Conservation (phyloP, 352 stramenopile species). For the Saprolegnia parasitica region DNA sequence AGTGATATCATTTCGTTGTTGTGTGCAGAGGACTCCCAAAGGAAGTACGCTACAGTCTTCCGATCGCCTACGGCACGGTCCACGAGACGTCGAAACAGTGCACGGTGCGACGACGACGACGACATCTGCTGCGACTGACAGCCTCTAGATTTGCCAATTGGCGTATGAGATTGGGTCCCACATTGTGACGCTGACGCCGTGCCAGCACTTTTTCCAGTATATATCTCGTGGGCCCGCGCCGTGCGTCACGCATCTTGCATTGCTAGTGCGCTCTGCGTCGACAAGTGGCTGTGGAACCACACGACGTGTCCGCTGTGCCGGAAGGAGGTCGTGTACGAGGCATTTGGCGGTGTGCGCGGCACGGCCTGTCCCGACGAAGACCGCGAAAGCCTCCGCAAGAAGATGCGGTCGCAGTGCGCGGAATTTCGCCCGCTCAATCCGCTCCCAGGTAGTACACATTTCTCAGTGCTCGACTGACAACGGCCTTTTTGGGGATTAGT, state of each 20-base stretch:
- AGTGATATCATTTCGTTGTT: no score
- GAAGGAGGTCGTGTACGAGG: slow-evolving; percentile 47
- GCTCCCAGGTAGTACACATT: not conserved
- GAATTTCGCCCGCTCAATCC: slow-evolving; percentile 24
- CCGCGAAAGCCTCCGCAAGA: slow-evolving; percentile 15
- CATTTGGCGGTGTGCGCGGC: not conserved
- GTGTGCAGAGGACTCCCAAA: no score
- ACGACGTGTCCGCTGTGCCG: slow-evolving; percentile 79
- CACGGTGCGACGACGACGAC: no score
- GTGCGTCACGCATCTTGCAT: not conserved
- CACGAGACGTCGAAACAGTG: no score
- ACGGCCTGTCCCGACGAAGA: slow-evolving; percentile 17
- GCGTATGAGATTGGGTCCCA: slow-evolving; percentile 78
- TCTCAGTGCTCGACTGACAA: not conserved
- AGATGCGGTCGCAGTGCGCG: slow-evolving; percentile 20
- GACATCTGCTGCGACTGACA: no score
- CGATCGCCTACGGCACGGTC: no score
- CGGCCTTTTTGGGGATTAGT: not conserved
- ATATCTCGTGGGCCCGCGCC: slow-evolving; percentile 26
- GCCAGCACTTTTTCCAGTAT: slow-evolving; percentile 86
- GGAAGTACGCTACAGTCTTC: no score
- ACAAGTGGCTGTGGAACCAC: slow-evolving; percentile 84
- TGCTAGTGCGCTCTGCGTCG: slow-evolving; percentile 65
- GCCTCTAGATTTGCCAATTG: slow-evolving; percentile 61
- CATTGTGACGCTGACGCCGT: slow-evolving; percentile 68